Evolutionary conservation across 108 stramenopile species (phyloP), one percentile per base, ranked within the genome.

Genomic region (Fistulifera pelliculosa): DNA sequence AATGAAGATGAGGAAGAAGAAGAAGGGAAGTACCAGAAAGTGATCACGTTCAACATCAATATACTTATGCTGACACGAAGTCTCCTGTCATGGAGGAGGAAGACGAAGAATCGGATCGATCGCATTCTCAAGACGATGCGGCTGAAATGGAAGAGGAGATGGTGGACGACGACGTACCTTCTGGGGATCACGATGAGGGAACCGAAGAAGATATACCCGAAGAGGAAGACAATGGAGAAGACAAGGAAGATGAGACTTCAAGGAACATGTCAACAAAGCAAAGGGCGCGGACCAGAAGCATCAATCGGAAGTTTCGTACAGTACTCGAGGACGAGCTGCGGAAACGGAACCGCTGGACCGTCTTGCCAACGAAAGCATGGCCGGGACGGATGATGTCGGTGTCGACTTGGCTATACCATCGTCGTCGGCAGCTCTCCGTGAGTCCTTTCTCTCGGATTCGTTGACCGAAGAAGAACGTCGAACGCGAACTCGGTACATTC

Each of bases 401-500:
- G 56, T 56, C 26, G 61, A 65, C 15, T 41, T 65, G n/a, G 58
- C 58, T 0, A 59, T 61, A 5, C 45, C 48, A 17, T 40, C 54
- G 22, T 53, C 52, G 0, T 16, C 64, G 14, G 40, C 70, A 18
- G 49, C 58, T n/a, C 22, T 39, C 16, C 26, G 49, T 17, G n/a
- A 68, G 4, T 27, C 76, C 0, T 81, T 78, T 27, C 83, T 90
- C 28, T 59, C 86, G 38, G 89, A 90, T 27, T 56, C 71, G 14
- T 44, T 90, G 13, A 82, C 63, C 41, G 89, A 90, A 62, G 85
- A 90, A 56, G 80, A 90, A 52, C 68, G 89, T 11, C 65, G 80
- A 1, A 79, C 74, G 17, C 58, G 90, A 10, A 85, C 83, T 12
- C 71, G 90, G 2, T 79, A 79, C 52, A 49, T 93, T 27, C 90